These are phyloP conservation scores for Evansstolkia leycettana DNA, from an alignment of 495 filamentous ascomycete genomes.

Conservation along the genomic window DNA sequence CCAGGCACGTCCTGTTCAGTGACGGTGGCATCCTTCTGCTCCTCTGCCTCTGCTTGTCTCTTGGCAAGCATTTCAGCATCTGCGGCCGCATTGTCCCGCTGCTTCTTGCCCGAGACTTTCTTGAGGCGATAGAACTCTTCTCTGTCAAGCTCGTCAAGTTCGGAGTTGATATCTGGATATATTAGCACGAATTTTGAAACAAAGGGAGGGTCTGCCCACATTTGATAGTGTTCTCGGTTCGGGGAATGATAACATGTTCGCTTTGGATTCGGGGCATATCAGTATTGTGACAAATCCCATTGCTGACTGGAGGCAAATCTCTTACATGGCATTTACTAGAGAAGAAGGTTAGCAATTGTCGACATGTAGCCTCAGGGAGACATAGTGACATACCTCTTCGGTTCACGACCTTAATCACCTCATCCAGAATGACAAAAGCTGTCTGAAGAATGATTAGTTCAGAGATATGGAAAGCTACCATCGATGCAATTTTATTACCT, in stretches of 20 bases:
- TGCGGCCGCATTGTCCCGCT: slow-evolving; percentile 62
- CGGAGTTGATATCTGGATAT: slow-evolving; percentile 80
- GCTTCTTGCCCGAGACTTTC: slow-evolving; percentile 95
- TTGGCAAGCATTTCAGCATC: slow-evolving; percentile 60
- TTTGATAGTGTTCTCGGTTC: slow-evolving; percentile 98
- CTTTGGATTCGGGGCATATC: slow-evolving; percentile 11
- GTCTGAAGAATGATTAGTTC: slow-evolving; percentile 38
- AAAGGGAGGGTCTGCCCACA: slow-evolving; percentile 32
- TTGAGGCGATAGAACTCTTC: slow-evolving; percentile 98
- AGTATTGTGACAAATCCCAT: not conserved
- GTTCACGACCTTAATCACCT: slow-evolving; percentile 99
- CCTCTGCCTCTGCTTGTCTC: slow-evolving; percentile 35
- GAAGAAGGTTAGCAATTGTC: slow-evolving; percentile 5
- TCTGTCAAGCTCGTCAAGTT: slow-evolving; percentile 93
- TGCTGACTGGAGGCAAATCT: slow-evolving; percentile 4
- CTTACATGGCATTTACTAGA: slow-evolving; percentile 87
- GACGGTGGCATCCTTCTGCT: slow-evolving; percentile 22
- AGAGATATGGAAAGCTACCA: no score
- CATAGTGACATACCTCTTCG: slow-evolving; percentile 56
- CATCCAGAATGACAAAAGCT: slow-evolving; percentile 94
- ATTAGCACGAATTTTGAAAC: slow-evolving; percentile 8
- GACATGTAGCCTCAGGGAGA: not conserved
- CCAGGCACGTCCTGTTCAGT: slow-evolving; percentile 28
- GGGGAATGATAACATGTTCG: slow-evolving; percentile 95
- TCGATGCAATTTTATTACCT: slow-evolving; percentile 33